phyloP scores from a whole-genome alignment of 192 early-diverging fungal species.

The Backusella liffmaniae region DNA sequence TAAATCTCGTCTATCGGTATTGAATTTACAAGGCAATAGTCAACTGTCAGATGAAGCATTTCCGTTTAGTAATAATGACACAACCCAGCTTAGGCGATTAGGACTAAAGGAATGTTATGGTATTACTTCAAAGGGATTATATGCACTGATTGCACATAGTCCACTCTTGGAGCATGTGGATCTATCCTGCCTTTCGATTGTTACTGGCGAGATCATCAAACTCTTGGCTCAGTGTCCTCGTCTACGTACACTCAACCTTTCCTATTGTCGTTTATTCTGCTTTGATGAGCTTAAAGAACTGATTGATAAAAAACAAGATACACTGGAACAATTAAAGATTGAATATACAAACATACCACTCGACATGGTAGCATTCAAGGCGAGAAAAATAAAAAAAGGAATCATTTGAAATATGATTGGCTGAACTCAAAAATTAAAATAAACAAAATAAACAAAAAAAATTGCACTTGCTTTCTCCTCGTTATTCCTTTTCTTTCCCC shows the following conservation, averaged over 20 bases:
- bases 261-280: neutral
- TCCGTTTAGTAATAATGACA: neutral
- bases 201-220: neutral
- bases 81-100: neutral
- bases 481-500: neutral
- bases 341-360: neutral
- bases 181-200: constrained; percentile 3
- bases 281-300: neutral
- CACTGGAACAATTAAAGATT: neutral
- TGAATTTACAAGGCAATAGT: neutral
- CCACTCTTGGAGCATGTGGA: neutral
- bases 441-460: neutral
- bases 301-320: neutral
- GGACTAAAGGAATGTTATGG: constrained; percentile 1
- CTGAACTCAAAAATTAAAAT: neutral
- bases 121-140: neutral
- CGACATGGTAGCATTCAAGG: neutral
- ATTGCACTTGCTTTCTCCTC: neutral
- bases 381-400: constrained; percentile 4
- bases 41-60: neutral
- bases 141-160: neutral
- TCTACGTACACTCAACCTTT: neutral
- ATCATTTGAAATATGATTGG: neutral
- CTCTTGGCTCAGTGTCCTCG: neutral
- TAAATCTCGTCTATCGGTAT: neutral